Evolutionary conservation across 805 yeast genomes (phyloP), one percentile per base, ranked within the genome.

Genomic region (Starmerella roubikii): DNA sequence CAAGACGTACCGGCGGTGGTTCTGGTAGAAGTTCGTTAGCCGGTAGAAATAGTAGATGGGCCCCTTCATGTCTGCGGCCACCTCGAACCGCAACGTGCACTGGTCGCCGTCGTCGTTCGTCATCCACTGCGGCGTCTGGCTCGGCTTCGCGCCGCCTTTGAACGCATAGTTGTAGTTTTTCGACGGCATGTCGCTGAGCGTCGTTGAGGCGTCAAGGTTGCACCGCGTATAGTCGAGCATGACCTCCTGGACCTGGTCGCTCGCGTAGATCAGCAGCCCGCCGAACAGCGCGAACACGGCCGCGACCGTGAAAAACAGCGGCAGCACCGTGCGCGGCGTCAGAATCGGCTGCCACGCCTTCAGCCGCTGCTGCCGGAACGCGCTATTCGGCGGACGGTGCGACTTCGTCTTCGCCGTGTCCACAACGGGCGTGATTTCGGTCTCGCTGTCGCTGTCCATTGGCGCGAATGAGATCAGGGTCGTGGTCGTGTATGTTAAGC

Each of bases 1-100:
- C 44, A 74, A 76, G 25, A 88, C 97, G 55, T 84, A 91, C 46
- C 91, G 82, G 44, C 98, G 73, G 62, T 91, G 98, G 58, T 91
- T 91, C 58, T 91, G 97, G 58, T 69, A 85, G 59, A 88, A 91
- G 56, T 84, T 84, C 26, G 95, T 85, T 52, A 91, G 65, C 49
- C 76, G 75, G 62, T 91, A 91, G 61, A 83, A 91, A 46, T 84
- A 54, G 56, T 68, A 85, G 8, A 85, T 55, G 3, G 93, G 83
- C 2, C 77, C 71, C 30, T 73, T 67, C 56, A 91, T 67, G 39
- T 75, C 76, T 32, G 65, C 65, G 12, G 94, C 93, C 21, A 84
- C 57, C 30, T 72, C 71, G 61, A 91, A 88, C 52, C 74, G 72
- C 28, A 91, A 51, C 22, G 67, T 62, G 59, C 98, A 88, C 38